Base-by-base conservation (phyloP, 2,329 filamentous ascomycete genomes). In the Penicillium janthinellum region DNA sequence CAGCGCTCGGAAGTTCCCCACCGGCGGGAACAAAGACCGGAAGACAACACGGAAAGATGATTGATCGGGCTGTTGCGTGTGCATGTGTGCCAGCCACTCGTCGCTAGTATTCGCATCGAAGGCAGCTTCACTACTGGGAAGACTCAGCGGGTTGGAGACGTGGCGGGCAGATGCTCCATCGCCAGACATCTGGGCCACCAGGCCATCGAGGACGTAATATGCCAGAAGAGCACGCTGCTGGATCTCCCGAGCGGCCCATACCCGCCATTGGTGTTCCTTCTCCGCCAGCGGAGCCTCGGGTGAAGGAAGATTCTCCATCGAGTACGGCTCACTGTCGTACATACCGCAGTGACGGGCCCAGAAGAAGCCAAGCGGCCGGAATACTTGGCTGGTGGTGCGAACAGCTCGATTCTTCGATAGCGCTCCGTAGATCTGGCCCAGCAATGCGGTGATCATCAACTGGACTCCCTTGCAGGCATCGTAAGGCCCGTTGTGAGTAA, bases 321-420 rank as follows among this genome's bases (percentile, higher is more conserved):
- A 70, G 34, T 73, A 79, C 11, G 73, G 67, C 28, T 70, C 67
- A 48, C 68, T 73, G 37, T 80, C 74, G 50, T 77, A 73, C 74
- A 80, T 78, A 14, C 78, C 77, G 54, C 77, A 80, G 54, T 80
- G 77, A 31, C 77, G 72, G 35, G 78, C 78, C 79, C 79, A 81
- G 57, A 77, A 76, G 64, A 81, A 80, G 2, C 75, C 77, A 0
- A 81, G 70, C 1, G 75, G 77, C 38, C 78, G 78, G 56, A 80
- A 80, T 1, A 78, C 74, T 55, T 80, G 78, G 57, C 75, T 78
- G 34, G 78, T 79, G 1, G 75, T 79, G 12, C 79, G 73, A 44
- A 81, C 77, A 1, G 70, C 70, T 37, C 75, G 68, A 50, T 79
- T 80, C 72, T 74, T 78, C 8, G 79, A 80, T 5, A 81, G 60